Evolutionary conservation across 805 yeast genomes (phyloP), one percentile per base, ranked within the genome.

Genomic region (Schwanniomyces polymorphus): DNA sequence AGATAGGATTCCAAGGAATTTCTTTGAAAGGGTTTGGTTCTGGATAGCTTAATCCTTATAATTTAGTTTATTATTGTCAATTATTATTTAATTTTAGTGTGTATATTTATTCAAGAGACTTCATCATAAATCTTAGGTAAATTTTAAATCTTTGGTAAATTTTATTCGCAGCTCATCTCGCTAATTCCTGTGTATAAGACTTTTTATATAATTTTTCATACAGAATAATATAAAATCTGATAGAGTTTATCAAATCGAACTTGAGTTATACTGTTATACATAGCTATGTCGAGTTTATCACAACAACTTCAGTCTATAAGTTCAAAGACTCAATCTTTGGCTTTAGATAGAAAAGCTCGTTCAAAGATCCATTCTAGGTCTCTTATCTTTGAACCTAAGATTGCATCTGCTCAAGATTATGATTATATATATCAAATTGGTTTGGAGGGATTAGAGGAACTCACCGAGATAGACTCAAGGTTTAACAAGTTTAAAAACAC

Each of bases 381-480:
- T 41, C 80, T 94, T 53, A 79, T 94, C 25, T 91, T 86, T 64
- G 95, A 89, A 38, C 78, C 97, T 8, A 83, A 85, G 57, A 84
- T 82, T 50, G 99, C 99, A 14, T 88, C 95, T n/a, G 80, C 91
- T 29, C 98, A 94, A 71, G 99, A 94, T 64, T 91, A 81, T 59
- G 97, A 91, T 56, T 76, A 85, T 39, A 83, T 94, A 48, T 87
- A 78, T 60, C 79, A 84, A 44, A 80, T 80, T 46, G 86, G 94
- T 2, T 58, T 79, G 6, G 94, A 87, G 47, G 96, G 96, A 0
- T 74, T 91, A 39, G 82, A 80, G 27, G 91, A 88, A 55, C 73
- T 94, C 44, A 80, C 78, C 39, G 72, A 78, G 16, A 65, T 92
- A 26, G 97, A 94, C 59, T 74, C 79, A n/a, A 77, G 92, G 44